A percentile compares a stretch with the other conserved stretches of the same genome.
These are phyloP conservation scores for Pontederia crassipes DNA, from an alignment of 176 grass and related monocot genomes.

Conservation along the genomic window DNA sequence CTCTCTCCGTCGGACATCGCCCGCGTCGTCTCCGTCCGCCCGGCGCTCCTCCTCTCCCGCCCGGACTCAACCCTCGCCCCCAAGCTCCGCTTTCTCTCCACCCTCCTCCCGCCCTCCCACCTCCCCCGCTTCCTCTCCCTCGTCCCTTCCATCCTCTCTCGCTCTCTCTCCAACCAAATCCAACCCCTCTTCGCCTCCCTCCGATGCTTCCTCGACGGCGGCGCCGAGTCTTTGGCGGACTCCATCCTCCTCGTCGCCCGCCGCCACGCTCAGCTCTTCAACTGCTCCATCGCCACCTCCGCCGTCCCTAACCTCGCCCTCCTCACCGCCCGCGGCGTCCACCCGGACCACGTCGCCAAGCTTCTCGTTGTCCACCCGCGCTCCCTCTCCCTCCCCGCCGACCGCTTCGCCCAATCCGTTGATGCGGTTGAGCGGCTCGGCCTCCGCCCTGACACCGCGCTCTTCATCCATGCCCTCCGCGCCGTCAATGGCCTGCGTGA, in stretches of 20 bases:
- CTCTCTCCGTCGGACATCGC: conserved; percentile 1
- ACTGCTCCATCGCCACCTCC: background rate
- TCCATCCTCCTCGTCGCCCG: background rate
- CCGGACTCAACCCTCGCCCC: background rate
- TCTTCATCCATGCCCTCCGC: conserved; percentile 1
- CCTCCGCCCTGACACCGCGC: background rate
- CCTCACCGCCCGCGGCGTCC: conserved; percentile 7
- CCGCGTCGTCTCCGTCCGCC: conserved; percentile 1
- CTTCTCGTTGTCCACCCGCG: background rate
- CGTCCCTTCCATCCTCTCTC: background rate
- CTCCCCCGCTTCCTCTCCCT: background rate
- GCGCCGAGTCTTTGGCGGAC: background rate
- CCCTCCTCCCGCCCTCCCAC: background rate
- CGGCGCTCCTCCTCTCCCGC: background rate
- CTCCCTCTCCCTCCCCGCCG: background rate
- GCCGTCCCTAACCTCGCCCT: conserved; percentile 1
- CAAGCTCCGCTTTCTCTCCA: conserved; percentile 16
- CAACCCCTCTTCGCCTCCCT: background rate
- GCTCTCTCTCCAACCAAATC: background rate
- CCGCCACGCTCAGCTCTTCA: background rate
- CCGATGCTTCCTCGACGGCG: conserved; percentile 1
- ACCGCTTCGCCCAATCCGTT: background rate
- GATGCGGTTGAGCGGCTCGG: background rate
- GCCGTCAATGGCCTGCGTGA: background rate
- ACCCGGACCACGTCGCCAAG: background rate